Percentiles rank a stretch among this genome's conserved stretches.
Evolutionary conservation across 305 asterid species (phyloP).

Genomic region (Withania somnifera): DNA sequence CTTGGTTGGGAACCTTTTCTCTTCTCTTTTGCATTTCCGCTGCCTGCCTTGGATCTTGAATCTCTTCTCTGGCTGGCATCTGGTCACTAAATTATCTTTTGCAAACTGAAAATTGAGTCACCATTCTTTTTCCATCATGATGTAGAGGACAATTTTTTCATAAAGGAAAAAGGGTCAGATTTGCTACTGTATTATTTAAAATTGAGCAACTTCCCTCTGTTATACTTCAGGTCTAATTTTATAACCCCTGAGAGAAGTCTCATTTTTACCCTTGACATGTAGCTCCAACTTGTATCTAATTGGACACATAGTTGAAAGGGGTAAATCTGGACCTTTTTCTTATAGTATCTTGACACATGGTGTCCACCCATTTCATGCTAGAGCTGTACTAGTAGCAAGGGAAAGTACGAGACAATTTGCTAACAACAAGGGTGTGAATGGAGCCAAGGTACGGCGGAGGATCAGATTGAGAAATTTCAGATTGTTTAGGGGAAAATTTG

Average conservation of each 20-base stretch:
- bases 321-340: neutral
- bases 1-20: neutral
- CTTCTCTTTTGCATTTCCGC: neutral
- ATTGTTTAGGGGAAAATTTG: neutral
- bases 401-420: neutral
- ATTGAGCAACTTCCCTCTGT: neutral
- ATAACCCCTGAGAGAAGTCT: neutral
- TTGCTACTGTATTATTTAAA: neutral
- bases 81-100: neutral
- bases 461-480: neutral
- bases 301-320: neutral
- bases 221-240: neutral
- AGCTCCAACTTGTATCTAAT: neutral
- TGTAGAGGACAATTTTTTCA: neutral
- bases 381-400: neutral
- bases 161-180: neutral
- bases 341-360: neutral
- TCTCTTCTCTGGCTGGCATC: neutral
- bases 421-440: neutral
- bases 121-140: neutral
- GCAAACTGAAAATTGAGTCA: neutral
- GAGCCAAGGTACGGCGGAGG: neutral
- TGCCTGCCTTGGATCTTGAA: neutral
- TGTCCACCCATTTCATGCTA: neutral
- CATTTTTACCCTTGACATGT: neutral